Conservation (phyloP, 129 eudicot species). For the Flaveria linearis region DNA sequence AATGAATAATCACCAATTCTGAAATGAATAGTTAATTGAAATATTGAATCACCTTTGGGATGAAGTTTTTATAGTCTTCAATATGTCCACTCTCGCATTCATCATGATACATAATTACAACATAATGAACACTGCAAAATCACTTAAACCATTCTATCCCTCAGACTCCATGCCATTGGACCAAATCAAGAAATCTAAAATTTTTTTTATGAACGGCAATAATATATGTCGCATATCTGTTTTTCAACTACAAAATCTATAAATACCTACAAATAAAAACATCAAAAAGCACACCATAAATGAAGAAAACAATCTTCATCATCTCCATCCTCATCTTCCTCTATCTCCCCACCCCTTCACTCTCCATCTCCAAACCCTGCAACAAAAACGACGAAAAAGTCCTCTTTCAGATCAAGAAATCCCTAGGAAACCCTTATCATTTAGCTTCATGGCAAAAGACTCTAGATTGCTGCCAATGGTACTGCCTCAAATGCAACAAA, state of each 20-base stretch:
- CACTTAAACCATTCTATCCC: no score
- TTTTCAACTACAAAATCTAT: neutral
- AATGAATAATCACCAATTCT: no score
- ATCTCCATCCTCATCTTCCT: conserved; percentile 13
- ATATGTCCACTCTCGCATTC: no score
- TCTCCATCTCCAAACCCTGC: conserved; percentile 42
- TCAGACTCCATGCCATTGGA: no score
- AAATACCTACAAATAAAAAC: neutral
- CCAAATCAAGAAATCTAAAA: no score
- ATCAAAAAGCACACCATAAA: neutral
- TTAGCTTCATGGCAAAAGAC: conserved; percentile 47
- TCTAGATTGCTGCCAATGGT: conserved; percentile 55
- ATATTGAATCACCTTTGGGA: no score
- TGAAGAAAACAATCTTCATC: neutral
- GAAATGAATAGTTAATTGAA: no score
- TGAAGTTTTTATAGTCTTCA: no score
- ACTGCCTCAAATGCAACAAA: conserved; percentile 32
- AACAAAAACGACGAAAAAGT: conserved; percentile 54
- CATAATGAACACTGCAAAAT: no score
- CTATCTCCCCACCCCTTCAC: conserved; percentile 26
- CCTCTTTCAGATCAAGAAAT: conserved; percentile 49
- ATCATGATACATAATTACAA: no score
- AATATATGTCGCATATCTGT: no score
- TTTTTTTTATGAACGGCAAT: no score
- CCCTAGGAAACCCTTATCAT: conserved; percentile 43